Percentiles rank a stretch among this genome's conserved stretches.
Evolutionary conservation across 192 early-diverging fungal species (phyloP).

Genomic region (Coemansia sp.): DNA sequence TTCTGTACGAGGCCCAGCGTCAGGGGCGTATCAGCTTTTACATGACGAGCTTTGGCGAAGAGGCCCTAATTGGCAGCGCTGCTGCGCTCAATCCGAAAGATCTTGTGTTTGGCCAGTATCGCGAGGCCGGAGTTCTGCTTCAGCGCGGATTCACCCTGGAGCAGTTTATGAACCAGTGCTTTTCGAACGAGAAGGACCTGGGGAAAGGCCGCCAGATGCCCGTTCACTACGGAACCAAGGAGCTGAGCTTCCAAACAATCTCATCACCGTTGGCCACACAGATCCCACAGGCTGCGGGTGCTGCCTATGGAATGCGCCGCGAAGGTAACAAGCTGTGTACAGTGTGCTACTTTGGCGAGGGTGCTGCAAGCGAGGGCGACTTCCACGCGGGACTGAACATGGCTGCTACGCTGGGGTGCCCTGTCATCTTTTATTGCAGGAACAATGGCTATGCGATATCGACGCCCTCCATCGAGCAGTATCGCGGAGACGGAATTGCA

Average conservation of each 20-base stretch:
- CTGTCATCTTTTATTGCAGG: constrained; percentile 95
- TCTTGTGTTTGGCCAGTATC: constrained; percentile 97
- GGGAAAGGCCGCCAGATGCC: constrained; percentile 99
- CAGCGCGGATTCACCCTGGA: constrained; percentile 94
- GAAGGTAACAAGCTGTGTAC: constrained; percentile 76
- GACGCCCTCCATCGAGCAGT: constrained; percentile 93
- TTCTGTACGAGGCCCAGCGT: constrained; percentile 97
- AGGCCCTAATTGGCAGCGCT: constrained; percentile 90
- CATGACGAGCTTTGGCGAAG: constrained; percentile 99
- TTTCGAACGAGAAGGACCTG: constrained; percentile 82
- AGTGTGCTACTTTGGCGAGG: constrained; percentile 98
- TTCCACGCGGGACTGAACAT: constrained; percentile 98
- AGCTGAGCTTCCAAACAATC: constrained; percentile 92
- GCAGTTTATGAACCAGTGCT: constrained; percentile 97
- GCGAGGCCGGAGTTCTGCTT: constrained; percentile 91
- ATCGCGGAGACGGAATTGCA: constrained; percentile 97
- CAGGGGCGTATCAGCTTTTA: constrained; percentile 99
- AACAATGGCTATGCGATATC: constrained; percentile 99
- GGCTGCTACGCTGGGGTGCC: constrained; percentile 88
- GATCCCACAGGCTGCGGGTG: constrained; percentile 95
- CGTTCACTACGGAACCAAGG: constrained; percentile 89
- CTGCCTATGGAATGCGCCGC: constrained; percentile 92
- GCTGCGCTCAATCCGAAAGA: constrained; percentile 86
- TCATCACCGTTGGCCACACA: constrained; percentile 96
- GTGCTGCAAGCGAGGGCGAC: constrained; percentile 96